Percentiles rank a stretch among this genome's conserved stretches.
Conservation (phyloP, 225 moss, liverwort and hornwort species). For the Climacium dendroides region DNA sequence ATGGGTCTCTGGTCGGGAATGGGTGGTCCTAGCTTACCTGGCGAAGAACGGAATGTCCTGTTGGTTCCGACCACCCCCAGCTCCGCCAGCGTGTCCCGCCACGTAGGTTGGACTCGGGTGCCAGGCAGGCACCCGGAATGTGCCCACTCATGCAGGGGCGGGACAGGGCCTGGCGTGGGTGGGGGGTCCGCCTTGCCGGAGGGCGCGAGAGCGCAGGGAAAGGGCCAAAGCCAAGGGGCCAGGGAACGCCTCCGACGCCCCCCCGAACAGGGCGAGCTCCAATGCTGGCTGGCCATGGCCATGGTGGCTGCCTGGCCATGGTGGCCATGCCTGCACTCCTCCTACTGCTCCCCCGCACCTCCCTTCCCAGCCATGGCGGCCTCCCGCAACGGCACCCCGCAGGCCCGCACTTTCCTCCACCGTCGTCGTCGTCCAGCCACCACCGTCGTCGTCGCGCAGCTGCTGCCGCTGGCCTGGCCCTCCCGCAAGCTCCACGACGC, state of each 20-base stretch:
- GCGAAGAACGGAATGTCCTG: not conserved
- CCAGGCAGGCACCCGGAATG: not conserved
- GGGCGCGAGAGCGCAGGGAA: not conserved
- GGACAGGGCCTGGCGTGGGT: not conserved
- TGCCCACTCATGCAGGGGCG: not conserved
- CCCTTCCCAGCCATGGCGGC: not conserved
- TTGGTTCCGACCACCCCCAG: not conserved
- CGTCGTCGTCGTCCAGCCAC: not conserved
- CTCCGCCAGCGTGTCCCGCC: not conserved
- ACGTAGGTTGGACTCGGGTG: not conserved
- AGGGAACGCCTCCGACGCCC: constrained; percentile 10
- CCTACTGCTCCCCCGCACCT: not conserved
- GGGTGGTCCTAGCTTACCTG: too few relatives aligned
- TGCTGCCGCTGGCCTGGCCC: not conserved
- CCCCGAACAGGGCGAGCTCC: constrained; percentile 14
- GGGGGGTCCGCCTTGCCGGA: not conserved
- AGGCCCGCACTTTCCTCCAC: not conserved
- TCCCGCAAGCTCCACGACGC: not conserved
- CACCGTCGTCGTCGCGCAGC: not conserved
- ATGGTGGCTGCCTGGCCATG: constrained; percentile 18
- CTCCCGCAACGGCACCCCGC: not conserved
- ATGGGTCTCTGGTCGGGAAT: too few relatives aligned
- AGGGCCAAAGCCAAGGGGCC: not conserved
- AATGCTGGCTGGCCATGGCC: not conserved
- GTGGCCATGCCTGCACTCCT: constrained; percentile 7